A percentile compares a stretch with the other conserved stretches of the same genome.
Evolutionary conservation across 371 early-diverging fungal species (phyloP).

Genomic region (Apophysomyces elegans): DNA sequence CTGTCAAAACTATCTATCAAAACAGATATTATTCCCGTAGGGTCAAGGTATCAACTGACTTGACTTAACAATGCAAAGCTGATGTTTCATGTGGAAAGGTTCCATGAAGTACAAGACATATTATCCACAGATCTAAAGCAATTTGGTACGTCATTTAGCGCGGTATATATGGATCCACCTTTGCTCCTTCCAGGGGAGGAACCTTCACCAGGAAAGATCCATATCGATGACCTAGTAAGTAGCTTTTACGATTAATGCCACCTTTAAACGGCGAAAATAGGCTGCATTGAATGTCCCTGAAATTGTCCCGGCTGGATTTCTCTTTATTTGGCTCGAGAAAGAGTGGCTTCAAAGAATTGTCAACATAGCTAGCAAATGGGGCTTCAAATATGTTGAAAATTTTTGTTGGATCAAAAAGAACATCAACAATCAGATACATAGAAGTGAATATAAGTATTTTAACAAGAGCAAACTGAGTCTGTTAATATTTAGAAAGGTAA

Average conservation of each 20-base stretch:
- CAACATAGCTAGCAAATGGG: slow-evolving; percentile 74
- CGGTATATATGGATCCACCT: slow-evolving; percentile 92
- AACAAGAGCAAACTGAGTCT: slow-evolving; percentile 83
- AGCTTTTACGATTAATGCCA: not conserved
- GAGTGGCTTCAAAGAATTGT: slow-evolving; percentile 84
- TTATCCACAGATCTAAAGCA: slow-evolving; percentile 53
- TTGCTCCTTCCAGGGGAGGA: slow-evolving; percentile 72
- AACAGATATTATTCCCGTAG: not conserved
- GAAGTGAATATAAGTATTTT: slow-evolving; percentile 70
- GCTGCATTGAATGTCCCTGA: slow-evolving; percentile 58
- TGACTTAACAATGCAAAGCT: no score
- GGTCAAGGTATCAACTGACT: slow-evolving; percentile 4
- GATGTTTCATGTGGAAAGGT: slow-evolving; percentile 15
- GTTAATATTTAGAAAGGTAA: slow-evolving; percentile 85
- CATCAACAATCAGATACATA: slow-evolving; percentile 80
- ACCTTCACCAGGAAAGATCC: slow-evolving; percentile 69
- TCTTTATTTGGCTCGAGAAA: slow-evolving; percentile 93
- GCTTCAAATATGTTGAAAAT: slow-evolving; percentile 94
- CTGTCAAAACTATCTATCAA: slow-evolving; percentile 35
- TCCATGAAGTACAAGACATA: slow-evolving; percentile 40
- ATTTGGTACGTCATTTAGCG: slow-evolving; percentile 75
- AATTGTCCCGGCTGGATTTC: slow-evolving; percentile 77
- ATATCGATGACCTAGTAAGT: slow-evolving; percentile 67
- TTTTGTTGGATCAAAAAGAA: slow-evolving; percentile 91
- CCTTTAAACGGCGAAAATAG: slow-evolving; percentile 25